Evolutionary conservation across 2,329 filamentous ascomycete species (phyloP), one percentile per base, ranked within the genome.

Genomic region (Ophiostoma perfectum): DNA sequence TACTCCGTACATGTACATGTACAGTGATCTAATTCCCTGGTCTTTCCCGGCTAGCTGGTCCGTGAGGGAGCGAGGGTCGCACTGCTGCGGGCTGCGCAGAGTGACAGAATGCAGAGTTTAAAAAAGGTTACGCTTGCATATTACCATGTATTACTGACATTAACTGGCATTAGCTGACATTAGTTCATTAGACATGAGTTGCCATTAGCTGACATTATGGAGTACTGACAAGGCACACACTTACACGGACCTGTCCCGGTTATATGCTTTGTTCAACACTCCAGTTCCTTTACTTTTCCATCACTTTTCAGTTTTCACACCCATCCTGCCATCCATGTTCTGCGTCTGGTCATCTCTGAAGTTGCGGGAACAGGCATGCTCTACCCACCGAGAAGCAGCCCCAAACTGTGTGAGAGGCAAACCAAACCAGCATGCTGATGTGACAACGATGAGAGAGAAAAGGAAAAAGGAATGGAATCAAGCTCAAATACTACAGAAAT

Each of bases 41-140:
- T 60, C 55, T 60, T 60, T 60, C 55, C 55, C 55, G 55, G 55
- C 55, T 27, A 60, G 55, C 55, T 60, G 55, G 18, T 60, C 55
- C 55, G 55, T 38, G 55, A 12, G 14, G 27, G 55, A 60, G 27
- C 8, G 27, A 39, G 11, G 18, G 27, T 60, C 27, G 55, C 42
- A 44, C 7, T 6, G 42, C 42, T 44, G 42, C 42, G 42, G 6
- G 42, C 42, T 27, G 27, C 27, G 27, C 27, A 27, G 27, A 27
- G 27, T 27, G 27, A 27, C 27, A 27, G 27, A 27, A 27, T 27
- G 27, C 27, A 27, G 27, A 27, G 27, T 27, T 27, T 27, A 27
- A 27, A 27, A 27, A 27, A 27, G 27, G 27, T 27, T 27, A 27
- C 27, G 27, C 27, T 27, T 27, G 18, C 18, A 55, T 55, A 55